Conservation (phyloP, 139 green algal genomes). For the Chlorella vulgaris region DNA sequence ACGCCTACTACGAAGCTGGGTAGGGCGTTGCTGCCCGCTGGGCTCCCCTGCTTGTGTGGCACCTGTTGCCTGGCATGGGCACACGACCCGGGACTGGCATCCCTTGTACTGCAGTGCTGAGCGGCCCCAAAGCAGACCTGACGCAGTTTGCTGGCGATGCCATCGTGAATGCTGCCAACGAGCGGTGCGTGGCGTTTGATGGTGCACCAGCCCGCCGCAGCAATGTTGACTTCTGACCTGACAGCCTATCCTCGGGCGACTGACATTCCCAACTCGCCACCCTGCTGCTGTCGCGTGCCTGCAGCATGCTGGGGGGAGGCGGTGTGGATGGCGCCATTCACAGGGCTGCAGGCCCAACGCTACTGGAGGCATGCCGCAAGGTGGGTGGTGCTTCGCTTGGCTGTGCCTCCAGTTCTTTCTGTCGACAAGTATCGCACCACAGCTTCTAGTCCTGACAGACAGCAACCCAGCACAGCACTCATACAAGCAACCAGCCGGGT, state of each 20-base stretch:
- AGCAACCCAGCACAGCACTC: no score
- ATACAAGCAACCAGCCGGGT: no score
- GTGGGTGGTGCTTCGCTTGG: no score
- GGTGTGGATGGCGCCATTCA: conserved; percentile 92
- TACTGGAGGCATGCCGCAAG: conserved; percentile 72
- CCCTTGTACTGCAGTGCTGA: no score
- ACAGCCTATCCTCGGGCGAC: neutral
- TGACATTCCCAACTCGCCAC: no score
- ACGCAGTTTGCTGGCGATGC: conserved; percentile 74
- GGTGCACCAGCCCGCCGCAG: neutral
- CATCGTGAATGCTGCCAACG: conserved; percentile 78
- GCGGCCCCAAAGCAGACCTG: conserved; percentile 62
- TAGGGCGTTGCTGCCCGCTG: no score
- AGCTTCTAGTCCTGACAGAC: no score
- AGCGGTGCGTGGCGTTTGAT: neutral
- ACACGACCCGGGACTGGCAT: no score
- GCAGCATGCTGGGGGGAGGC: conserved; percentile 84
- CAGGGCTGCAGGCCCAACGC: conserved; percentile 71
- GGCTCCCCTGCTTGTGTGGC: no score
- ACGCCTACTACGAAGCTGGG: conserved; percentile 4
- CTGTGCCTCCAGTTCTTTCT: neutral
- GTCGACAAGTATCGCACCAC: neutral
- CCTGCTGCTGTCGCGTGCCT: neutral
- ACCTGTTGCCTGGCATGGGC: no score
- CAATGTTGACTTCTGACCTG: no score